Evolutionary conservation across 83 land plant species (phyloP), one percentile per base, ranked within the genome.

Genomic region (Diphasiastrum complanatum): DNA sequence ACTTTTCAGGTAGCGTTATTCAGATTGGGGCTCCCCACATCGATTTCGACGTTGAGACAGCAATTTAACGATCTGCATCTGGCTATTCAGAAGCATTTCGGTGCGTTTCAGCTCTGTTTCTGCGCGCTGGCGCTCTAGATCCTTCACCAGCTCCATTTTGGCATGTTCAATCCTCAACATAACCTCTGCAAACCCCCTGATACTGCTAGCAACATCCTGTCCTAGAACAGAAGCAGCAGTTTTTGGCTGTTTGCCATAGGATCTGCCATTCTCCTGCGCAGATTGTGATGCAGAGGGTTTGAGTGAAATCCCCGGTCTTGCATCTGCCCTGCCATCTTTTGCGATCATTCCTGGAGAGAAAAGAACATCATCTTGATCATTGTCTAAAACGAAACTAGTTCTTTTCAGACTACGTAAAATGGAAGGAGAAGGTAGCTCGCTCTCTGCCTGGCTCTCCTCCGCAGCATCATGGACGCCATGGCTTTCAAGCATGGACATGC

Each of bases 81-180:
- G 68, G 11, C 64, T 74, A 33, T 64, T 61, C 48, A 75, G 46
- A 68, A 71, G 56, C 78, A 75, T 55, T 47, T 75, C 61, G 28
- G 76, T 72, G n/a, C 76, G 60, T 23, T 62, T 57, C 18, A 70
- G 76, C 25, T 75, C 78, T 10, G 69, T 66, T 56, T 76, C 78
- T 0, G 76, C 69, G 31, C 77, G 78, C 28, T 60, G 70, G 25
- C 76, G 70, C 71, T 76, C 79, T 61, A 74, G 35, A 41, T 76
- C 79, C 71, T 61, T 71, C 28, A 58, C 47, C 78, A 72, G 38
- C 65, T 74, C 70, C 79, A 76, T 76, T 59, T 76, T 76, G 23
- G 77, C 79, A 30, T 50, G 60, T 31, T 76, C 79, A 29, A 72
- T 66, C 59, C 61, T 76, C 43, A 59, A 52, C 16, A 76, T 55